A percentile compares a stretch with the other conserved stretches of the same genome.
phyloP scores from a whole-genome alignment of 352 stramenopile species.

The Pythium rhizo-oryzae region DNA sequence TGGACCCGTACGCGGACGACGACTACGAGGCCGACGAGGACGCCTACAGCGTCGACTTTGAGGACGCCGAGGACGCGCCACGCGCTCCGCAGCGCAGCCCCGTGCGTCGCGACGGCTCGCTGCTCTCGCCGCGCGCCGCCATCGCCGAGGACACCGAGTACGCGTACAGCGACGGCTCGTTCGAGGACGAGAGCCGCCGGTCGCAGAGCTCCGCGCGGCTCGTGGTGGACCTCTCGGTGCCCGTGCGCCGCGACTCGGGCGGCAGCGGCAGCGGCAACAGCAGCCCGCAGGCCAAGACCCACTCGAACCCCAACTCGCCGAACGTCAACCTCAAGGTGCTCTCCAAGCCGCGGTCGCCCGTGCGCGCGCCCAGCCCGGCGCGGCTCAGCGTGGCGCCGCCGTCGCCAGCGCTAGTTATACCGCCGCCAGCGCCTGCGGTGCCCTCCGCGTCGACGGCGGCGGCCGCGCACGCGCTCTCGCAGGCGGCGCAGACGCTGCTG shows the following conservation, averaged over 20 bases:
- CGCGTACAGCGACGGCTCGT: constrained; percentile 59
- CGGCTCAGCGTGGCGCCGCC: neutral
- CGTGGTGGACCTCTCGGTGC: constrained; percentile 69
- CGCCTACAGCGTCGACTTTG: constrained; percentile 75
- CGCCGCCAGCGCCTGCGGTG: neutral
- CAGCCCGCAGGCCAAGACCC: constrained; percentile 18
- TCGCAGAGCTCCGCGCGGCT: constrained; percentile 46
- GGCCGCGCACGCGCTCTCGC: neutral
- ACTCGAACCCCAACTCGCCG: constrained; percentile 38
- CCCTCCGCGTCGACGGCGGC: neutral
- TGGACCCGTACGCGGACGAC: constrained; percentile 32
- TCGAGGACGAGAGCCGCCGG: constrained; percentile 67
- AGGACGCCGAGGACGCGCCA: constrained; percentile 46
- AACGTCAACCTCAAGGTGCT: constrained; percentile 51
- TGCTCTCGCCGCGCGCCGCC: constrained; percentile 17
- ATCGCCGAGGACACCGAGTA: constrained; percentile 46
- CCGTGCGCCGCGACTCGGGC: constrained; percentile 40
- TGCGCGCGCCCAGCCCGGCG: neutral
- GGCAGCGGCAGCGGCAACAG: constrained; percentile 10
- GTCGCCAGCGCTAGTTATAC: neutral
- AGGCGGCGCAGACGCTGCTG: constrained; percentile 11
- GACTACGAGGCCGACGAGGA: constrained; percentile 48
- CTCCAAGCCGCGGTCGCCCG: constrained; percentile 32
- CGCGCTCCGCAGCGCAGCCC: neutral
- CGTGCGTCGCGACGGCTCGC: constrained; percentile 8